Percentiles rank a stretch among this genome's conserved stretches.
phyloP scores from a whole-genome alignment of 2,329 filamentous ascomycete genomes.

The Epichloe baconii region DNA sequence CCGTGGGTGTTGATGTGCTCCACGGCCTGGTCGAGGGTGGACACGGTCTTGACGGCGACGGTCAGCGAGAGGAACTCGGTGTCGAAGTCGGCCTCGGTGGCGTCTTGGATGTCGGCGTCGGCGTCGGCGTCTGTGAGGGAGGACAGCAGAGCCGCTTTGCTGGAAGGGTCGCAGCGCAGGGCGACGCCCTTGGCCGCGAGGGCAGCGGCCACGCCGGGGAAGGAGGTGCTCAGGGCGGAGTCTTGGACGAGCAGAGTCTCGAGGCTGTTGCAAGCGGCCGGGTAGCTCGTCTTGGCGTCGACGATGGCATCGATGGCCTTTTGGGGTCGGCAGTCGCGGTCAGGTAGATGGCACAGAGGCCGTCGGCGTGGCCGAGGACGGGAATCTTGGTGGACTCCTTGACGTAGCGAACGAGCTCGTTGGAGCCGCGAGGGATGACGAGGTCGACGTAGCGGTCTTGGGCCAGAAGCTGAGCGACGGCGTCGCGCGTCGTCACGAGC shows the following conservation, averaged over 20 bases:
- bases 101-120: slow-evolving; percentile 45
- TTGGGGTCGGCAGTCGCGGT: slow-evolving; percentile 59
- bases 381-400: slow-evolving; percentile 88
- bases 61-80: slow-evolving; percentile 84
- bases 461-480: slow-evolving; percentile 73
- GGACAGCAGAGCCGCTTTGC: slow-evolving; percentile 41
- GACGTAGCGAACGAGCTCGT: slow-evolving; percentile 80
- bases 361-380: slow-evolving; percentile 91
- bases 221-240: slow-evolving; percentile 48
- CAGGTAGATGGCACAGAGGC: slow-evolving; percentile 78
- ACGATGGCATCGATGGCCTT: slow-evolving; percentile 67
- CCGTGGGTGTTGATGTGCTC: slow-evolving; percentile 84
- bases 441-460: slow-evolving; percentile 85
- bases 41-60: slow-evolving; percentile 71
- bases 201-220: slow-evolving; percentile 61
- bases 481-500: slow-evolving; percentile 85
- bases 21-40: slow-evolving; percentile 57
- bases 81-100: slow-evolving; percentile 58
- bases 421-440: slow-evolving; percentile 83
- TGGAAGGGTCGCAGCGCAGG: slow-evolving; percentile 63
- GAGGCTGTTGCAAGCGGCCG: slow-evolving; percentile 88
- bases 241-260: slow-evolving; percentile 84
- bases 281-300: slow-evolving; percentile 89
- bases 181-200: slow-evolving; percentile 66
- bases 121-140: slow-evolving; percentile 43